Evolutionary conservation across 2,329 filamentous ascomycete genomes (phyloP).

Genomic region (Hymenotorrendiella dingleyae): DNA sequence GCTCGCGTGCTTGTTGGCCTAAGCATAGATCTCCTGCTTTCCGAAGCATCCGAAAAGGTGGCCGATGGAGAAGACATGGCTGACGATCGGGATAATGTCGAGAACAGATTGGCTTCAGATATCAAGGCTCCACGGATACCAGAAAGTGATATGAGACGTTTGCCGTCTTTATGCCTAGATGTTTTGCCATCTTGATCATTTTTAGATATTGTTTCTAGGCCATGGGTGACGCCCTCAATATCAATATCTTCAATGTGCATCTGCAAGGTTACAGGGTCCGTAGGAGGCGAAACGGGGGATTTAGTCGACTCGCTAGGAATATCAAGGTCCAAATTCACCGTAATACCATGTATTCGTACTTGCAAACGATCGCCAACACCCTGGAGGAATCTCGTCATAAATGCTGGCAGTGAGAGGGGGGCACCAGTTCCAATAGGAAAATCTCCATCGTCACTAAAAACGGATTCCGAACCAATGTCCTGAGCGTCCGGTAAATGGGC

Average conservation of each 20-base stretch:
- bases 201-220: constrained; percentile 29
- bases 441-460: constrained; percentile 57
- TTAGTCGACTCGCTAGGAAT: constrained; percentile 40
- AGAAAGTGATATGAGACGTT: constrained; percentile 57
- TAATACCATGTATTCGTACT: constrained; percentile 58
- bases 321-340: constrained; percentile 59
- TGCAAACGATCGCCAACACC: constrained; percentile 68
- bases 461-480: constrained; percentile 54
- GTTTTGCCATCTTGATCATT: constrained; percentile 5
- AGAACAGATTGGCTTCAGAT: constrained; percentile 62
- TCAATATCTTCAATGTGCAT: constrained; percentile 59
- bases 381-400: constrained; percentile 66
- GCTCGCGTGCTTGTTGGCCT: constrained; percentile 32
- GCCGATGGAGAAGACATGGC: constrained; percentile 52
- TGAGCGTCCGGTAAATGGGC: constrained; percentile 58
- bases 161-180: constrained; percentile 50
- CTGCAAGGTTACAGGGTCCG: constrained; percentile 57
- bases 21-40: constrained; percentile 27
- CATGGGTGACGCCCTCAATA: constrained; percentile 57
- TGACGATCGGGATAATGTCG: constrained; percentile 51
- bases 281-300: constrained; percentile 34
- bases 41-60: constrained; percentile 39
- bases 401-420: constrained; percentile 60
- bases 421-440: constrained; percentile 62
- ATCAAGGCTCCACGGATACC: constrained; percentile 60